Percentiles rank a stretch among this genome's conserved stretches.
These are phyloP conservation scores for Penicillium silybi DNA, from an alignment of 495 filamentous ascomycete species.

Conservation along the genomic window DNA sequence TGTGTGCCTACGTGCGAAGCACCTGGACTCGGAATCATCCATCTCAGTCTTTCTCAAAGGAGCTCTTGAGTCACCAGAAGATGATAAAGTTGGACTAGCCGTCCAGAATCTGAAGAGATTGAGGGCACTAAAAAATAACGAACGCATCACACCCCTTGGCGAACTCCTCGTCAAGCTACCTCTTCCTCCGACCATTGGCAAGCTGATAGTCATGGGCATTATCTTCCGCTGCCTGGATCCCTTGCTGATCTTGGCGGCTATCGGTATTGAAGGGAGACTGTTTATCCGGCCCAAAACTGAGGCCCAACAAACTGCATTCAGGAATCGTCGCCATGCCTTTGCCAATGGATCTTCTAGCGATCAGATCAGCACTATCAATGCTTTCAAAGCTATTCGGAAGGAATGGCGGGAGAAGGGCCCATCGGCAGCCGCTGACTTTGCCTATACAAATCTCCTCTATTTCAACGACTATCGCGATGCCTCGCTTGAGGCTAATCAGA, in stretches of 20 bases:
- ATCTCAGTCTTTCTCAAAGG: slow-evolving; percentile 47
- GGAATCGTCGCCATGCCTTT: slow-evolving; percentile 32
- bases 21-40: not conserved
- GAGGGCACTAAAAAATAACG: slow-evolving; percentile 46
- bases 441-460: slow-evolving; percentile 5
- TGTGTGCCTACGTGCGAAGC: slow-evolving; percentile 15
- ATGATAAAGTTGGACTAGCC: slow-evolving; percentile 39
- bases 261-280: slow-evolving; percentile 34
- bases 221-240: slow-evolving; percentile 61
- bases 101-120: slow-evolving; percentile 42
- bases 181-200: slow-evolving; percentile 49
- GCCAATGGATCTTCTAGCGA: slow-evolving; percentile 44
- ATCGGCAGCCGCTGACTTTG: slow-evolving; percentile 26
- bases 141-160: slow-evolving; percentile 52
- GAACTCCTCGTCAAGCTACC: slow-evolving; percentile 43
- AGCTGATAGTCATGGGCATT: slow-evolving; percentile 55
- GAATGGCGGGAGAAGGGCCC: slow-evolving; percentile 25
- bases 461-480: slow-evolving; percentile 6
- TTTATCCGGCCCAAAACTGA: slow-evolving; percentile 36
- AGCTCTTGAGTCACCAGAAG: slow-evolving; percentile 51
- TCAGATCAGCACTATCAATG: slow-evolving; percentile 51
- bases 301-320: slow-evolving; percentile 24
- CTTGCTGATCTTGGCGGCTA: slow-evolving; percentile 50
- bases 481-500: not conserved
- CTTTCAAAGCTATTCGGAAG: slow-evolving; percentile 42